These are phyloP conservation scores for Prototheca cutis DNA, from an alignment of 163 green algal species.

Conservation along the genomic window DNA sequence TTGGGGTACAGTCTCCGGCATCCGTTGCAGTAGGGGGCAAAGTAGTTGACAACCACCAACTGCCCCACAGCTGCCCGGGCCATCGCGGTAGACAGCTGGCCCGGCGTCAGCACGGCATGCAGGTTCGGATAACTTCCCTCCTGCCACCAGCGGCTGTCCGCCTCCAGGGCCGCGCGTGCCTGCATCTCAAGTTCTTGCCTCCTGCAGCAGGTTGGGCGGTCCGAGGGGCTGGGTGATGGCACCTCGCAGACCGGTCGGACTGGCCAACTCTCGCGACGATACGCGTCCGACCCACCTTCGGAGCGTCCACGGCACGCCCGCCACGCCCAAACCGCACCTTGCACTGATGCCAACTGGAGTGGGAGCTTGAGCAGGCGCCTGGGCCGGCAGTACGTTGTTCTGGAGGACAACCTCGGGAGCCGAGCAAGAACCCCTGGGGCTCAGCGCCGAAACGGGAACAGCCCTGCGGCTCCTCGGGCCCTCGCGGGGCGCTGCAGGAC, in stretches of 20 bases:
- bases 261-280: background rate
- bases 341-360: background rate
- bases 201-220: background rate
- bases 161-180: background rate
- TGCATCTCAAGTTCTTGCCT: slow-evolving; percentile 14
- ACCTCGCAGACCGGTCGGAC: background rate
- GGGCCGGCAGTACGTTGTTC: background rate
- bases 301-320: background rate
- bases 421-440: too few relatives aligned
- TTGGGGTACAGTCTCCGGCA: slow-evolving; percentile 25
- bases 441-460: too few relatives aligned
- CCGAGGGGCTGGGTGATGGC: background rate
- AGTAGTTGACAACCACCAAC: slow-evolving; percentile 25
- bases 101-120: background rate
- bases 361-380: background rate
- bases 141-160: slow-evolving; percentile 12
- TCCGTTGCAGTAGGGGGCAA: slow-evolving; percentile 19
- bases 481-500: too few relatives aligned
- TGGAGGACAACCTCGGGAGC: too few relatives aligned
- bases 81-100: slow-evolving; percentile 12
- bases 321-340: background rate
- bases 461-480: too few relatives aligned
- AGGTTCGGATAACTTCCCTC: slow-evolving; percentile 8
- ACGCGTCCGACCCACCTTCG: background rate
- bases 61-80: background rate